These are phyloP conservation scores for Aspergillus pseudonomiae DNA, from an alignment of 2,329 filamentous ascomycete species.

Conservation along the genomic window DNA sequence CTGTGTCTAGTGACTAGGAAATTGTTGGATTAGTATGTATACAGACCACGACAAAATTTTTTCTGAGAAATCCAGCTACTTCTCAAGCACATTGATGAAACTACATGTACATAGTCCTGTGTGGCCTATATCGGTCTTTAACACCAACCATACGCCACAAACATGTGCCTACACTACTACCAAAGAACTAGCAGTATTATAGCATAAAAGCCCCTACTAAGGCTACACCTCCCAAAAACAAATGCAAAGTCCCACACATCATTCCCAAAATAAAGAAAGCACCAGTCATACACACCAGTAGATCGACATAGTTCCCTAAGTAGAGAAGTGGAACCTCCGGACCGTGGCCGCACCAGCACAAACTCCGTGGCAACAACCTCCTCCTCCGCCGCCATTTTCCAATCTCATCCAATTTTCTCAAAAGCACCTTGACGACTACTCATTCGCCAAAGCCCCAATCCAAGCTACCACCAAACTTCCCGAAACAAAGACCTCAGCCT, in stretches of 20 bases:
- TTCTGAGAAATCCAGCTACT: not conserved
- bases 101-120: not conserved
- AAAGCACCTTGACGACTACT: conserved; percentile 3
- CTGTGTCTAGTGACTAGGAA: conserved; percentile 17
- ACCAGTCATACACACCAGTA: not conserved
- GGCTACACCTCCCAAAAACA: rapidly evolving
- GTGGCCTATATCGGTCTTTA: too few relatives aligned
- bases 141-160: too few relatives aligned
- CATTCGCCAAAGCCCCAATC: not conserved
- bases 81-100: not conserved
- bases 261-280: not conserved
- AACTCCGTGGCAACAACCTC: conserved; percentile 11
- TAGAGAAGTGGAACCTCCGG: conserved; percentile 7
- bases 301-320: not conserved
- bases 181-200: too few relatives aligned
- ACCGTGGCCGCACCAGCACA: conserved; percentile 18
- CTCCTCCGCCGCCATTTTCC: not conserved
- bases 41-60: not conserved
- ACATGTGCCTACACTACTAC: not conserved
- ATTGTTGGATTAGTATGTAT: not conserved
- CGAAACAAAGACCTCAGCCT: not conserved
- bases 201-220: too few relatives aligned
- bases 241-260: not conserved
- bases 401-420: conserved; percentile 12
- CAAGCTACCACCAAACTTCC: not conserved